phyloP scores from a whole-genome alignment of 305 asterid species.

The Fraxinus sp. region DNA sequence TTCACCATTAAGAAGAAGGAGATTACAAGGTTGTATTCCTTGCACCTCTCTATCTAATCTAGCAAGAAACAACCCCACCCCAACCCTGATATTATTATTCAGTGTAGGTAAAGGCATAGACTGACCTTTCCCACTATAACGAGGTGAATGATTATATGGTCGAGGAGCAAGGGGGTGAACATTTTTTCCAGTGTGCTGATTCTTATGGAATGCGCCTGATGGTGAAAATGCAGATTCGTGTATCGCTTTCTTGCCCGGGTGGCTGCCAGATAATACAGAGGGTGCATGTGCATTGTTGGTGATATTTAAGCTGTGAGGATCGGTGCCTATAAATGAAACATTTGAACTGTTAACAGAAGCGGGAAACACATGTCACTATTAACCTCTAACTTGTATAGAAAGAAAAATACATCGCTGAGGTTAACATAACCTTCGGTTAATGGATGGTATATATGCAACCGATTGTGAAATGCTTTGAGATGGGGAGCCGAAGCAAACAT shows the following conservation, averaged over 20 bases:
- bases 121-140: slow-evolving; percentile 47
- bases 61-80: not conserved
- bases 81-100: not conserved
- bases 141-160: slow-evolving; percentile 35
- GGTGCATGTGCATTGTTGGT: slow-evolving; percentile 35
- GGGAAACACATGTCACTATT: not conserved
- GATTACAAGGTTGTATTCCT: not conserved
- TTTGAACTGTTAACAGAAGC: slow-evolving; percentile 1
- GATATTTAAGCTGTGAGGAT: slow-evolving; percentile 26
- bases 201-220: slow-evolving; percentile 28
- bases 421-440: slow-evolving; percentile 34
- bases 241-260: slow-evolving; percentile 27
- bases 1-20: not conserved
- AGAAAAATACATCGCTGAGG: not conserved
- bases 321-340: slow-evolving; percentile 35
- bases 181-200: slow-evolving; percentile 36
- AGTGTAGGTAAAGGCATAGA: slow-evolving; percentile 1
- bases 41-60: not conserved
- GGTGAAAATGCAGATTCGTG: slow-evolving; percentile 37
- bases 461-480: slow-evolving; percentile 29
- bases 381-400: slow-evolving; percentile 11
- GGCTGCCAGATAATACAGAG: slow-evolving; percentile 30
- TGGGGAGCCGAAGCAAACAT: slow-evolving; percentile 29
- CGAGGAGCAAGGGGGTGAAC: slow-evolving; percentile 38
- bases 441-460: slow-evolving; percentile 30